These are phyloP conservation scores for Crotalaria pallida DNA, from an alignment of 306 rosid species.

Conservation along the genomic window DNA sequence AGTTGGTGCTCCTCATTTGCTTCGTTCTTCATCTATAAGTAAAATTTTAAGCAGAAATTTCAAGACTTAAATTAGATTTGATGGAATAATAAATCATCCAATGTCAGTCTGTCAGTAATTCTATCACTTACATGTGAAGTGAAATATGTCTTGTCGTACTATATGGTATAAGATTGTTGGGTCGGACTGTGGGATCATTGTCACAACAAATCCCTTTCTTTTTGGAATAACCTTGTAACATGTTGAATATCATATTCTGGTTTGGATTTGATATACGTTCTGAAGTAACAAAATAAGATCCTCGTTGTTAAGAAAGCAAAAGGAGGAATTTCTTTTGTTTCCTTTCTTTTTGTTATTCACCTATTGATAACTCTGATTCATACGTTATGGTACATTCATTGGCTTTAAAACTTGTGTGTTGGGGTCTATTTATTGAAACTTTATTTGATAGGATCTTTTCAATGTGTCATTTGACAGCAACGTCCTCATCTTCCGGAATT, in stretches of 20 bases:
- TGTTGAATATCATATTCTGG: background rate
- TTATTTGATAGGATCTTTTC: constrained; percentile 24
- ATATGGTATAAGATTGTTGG: background rate
- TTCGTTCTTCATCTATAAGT: background rate
- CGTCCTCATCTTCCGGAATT: constrained; percentile 82
- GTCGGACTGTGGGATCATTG: background rate
- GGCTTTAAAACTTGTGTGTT: background rate
- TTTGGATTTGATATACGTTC: background rate
- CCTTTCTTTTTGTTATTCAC: background rate
- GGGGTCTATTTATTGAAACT: constrained; percentile 13
- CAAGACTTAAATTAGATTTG: background rate
- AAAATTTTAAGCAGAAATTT: background rate
- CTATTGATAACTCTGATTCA: constrained; percentile 6
- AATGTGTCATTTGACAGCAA: constrained; percentile 52
- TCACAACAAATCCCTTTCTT: background rate
- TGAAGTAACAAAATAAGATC: background rate
- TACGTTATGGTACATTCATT: background rate
- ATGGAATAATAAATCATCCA: background rate
- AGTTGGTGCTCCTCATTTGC: background rate
- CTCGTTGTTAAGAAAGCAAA: background rate
- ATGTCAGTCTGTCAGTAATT: background rate
- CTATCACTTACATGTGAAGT: background rate
- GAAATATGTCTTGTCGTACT: background rate
- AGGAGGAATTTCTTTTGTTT: background rate
- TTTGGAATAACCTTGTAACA: background rate